Evolutionary conservation across 164 flowering plant species (phyloP), one percentile per base, ranked within the genome.

Genomic region (Vitis amurensis): DNA sequence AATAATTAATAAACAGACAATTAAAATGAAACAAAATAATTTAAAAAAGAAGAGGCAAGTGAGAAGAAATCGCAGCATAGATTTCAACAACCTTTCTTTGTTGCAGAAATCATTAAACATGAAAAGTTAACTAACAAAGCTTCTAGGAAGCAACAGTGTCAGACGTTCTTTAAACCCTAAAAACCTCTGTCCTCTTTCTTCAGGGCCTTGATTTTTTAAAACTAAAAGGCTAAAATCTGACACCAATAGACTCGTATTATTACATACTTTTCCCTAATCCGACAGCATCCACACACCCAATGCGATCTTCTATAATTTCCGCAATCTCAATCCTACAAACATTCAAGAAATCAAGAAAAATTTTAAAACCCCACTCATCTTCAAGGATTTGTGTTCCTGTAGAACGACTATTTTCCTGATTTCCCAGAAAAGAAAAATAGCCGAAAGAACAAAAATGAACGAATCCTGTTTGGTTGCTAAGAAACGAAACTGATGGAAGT

Each of bases 151-250:
- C 57, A 64, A 13, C 55, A 49, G 63, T 62, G 68, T 74, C 77
- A 68, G 67, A 52, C 55, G 8, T 31, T 61, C 47, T 9, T 50
- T 13, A 68, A 74, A 62, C 77, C 77, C 77, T 19, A 29, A 61
- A 62, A 64, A 50, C 55, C 51, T 55, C 61, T 64, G 50, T 15
- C 53, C 19, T n/a, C 66, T 37, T 3, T 37, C 44, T 37, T 6
- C 44, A 37, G 44, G 44, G 44, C 44, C 7, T 37, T 37, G 44
- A 37, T 37, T 37, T 37, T 6, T 37, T 37, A 2, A 23, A 23
- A 3, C 7, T 6, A 37, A 37, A 37, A 37, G 44, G 44, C 44
- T 37, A 6, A 37, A 37, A 37, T 37, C 44, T 37, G 44, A 37
- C 44, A 4, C 44, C 44, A 37, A 31, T 31, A 31, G 44, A 31